Conservation (phyloP, 129 eudicot genomes). For the Flaveria bidentis region DNA sequence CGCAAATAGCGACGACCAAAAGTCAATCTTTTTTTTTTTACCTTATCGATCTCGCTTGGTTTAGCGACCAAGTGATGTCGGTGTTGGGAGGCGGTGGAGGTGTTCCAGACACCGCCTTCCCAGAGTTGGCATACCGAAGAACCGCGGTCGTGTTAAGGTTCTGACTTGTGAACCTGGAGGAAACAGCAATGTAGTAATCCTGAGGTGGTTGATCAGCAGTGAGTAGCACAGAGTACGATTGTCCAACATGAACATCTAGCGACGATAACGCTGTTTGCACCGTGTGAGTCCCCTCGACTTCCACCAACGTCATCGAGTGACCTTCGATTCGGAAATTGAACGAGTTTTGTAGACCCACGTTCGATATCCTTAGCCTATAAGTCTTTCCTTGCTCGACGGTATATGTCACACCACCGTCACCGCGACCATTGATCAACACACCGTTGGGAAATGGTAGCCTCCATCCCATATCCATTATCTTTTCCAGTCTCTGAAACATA, state of each 20-base stretch:
- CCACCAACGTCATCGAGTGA: slow-evolving; percentile 76
- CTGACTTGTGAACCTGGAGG: slow-evolving; percentile 52
- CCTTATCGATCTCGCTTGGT: slow-evolving; percentile 85
- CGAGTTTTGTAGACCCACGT: slow-evolving; percentile 76
- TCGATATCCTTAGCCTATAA: slow-evolving; percentile 82
- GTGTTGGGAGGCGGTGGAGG: slow-evolving; percentile 56
- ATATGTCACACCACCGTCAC: slow-evolving; percentile 53
- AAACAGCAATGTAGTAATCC: slow-evolving; percentile 75
- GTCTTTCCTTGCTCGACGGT: slow-evolving; percentile 72
- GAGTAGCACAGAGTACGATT: slow-evolving; percentile 78
- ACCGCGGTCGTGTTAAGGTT: slow-evolving; percentile 62
- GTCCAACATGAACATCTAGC: slow-evolving; percentile 84
- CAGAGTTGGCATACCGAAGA: slow-evolving; percentile 59
- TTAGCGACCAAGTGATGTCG: slow-evolving; percentile 60
- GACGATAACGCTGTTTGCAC: slow-evolving; percentile 54
- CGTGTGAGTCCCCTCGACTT: slow-evolving; percentile 91
- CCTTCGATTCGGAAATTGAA: slow-evolving; percentile 67
- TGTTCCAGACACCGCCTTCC: slow-evolving; percentile 51
- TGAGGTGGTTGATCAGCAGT: slow-evolving; percentile 68
- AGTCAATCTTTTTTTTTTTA: not conserved
- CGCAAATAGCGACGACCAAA: not conserved
- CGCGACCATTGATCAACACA: slow-evolving; percentile 68
- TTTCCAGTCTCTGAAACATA: slow-evolving; percentile 45
- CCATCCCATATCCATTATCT: slow-evolving; percentile 57
- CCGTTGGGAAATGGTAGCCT: slow-evolving; percentile 61